Evolutionary conservation across 176 grass and related monocot genomes (phyloP).

Genomic region (Eleusine coracana): DNA sequence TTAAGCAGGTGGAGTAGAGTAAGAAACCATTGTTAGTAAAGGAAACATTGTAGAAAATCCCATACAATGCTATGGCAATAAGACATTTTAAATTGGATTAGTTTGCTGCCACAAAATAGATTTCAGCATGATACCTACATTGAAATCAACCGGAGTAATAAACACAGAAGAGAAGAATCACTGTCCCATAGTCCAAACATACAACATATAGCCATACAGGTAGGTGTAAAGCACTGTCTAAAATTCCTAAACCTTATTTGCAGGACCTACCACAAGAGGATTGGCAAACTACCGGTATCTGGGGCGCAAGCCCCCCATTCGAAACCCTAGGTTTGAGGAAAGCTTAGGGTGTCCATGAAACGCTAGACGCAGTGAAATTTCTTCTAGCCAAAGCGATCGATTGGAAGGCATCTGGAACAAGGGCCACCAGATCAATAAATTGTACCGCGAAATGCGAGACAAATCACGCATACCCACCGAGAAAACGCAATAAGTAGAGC

Average conservation of each 20-base stretch:
- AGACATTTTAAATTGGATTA: neutral
- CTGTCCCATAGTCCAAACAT: neutral
- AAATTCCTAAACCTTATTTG: neutral
- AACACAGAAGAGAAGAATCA: neutral
- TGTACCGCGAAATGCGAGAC: neutral
- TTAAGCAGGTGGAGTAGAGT: neutral
- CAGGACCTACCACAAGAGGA: neutral
- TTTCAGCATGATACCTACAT: constrained; percentile 7
- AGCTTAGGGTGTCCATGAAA: neutral
- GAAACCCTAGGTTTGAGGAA: constrained; percentile 19
- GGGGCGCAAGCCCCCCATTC: neutral
- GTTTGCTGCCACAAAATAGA: neutral
- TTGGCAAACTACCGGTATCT: neutral
- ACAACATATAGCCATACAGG: neutral
- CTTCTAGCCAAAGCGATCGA: neutral
- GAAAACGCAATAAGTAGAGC: neutral
- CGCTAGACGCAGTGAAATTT: neutral
- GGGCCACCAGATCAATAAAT: constrained; percentile 20
- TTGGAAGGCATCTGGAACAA: neutral
- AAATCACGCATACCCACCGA: neutral
- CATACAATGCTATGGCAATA: neutral
- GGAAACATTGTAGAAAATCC: neutral
- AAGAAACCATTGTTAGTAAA: neutral
- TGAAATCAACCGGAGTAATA: neutral
- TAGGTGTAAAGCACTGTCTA: neutral